A percentile compares a stretch with the other conserved stretches of the same genome.
Conservation (phyloP, 164 flowering plant genomes). For the Litsea cubeba region DNA sequence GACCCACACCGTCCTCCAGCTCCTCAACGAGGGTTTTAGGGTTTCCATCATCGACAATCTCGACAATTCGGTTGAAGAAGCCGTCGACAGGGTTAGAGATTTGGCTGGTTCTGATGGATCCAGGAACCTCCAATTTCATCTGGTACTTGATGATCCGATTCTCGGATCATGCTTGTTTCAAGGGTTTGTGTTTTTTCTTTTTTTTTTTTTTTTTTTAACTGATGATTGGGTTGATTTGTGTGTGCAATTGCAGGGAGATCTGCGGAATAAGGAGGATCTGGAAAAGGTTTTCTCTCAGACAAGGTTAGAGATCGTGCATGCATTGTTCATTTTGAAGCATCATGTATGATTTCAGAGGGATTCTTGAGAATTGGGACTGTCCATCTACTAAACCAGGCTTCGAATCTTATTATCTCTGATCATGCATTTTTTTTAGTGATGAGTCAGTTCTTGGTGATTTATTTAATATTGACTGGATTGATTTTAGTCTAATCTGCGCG, state of each 20-base stretch:
- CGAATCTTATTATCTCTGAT: too few species aligned
- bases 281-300: slow-evolving; percentile 64
- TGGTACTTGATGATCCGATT: slow-evolving; percentile 12
- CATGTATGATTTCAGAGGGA: too few species aligned
- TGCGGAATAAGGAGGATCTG: slow-evolving; percentile 73
- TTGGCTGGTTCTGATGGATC: slow-evolving; percentile 62
- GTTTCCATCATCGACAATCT: slow-evolving; percentile 76
- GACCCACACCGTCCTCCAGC: slow-evolving; percentile 81
- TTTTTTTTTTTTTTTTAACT: background rate
- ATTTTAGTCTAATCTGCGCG: too few species aligned
- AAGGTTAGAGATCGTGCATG: slow-evolving; percentile 27
- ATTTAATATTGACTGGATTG: too few species aligned
- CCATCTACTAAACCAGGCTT: too few species aligned
- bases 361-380: too few species aligned
- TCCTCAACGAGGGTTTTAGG: slow-evolving; percentile 54
- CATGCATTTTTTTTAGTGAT: too few species aligned
- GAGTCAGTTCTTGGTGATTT: too few species aligned
- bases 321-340: too few species aligned
- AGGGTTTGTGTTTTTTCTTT: background rate
- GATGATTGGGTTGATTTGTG: background rate
- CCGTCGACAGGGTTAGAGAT: slow-evolving; percentile 53
- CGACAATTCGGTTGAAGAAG: slow-evolving; percentile 63
- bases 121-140: slow-evolving; percentile 46
- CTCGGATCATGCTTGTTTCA: background rate
- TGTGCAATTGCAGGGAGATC: slow-evolving; percentile 52